Evolutionary conservation across 2,329 filamentous ascomycete species (phyloP).

Genomic region (Verticillium klebahnii): DNA sequence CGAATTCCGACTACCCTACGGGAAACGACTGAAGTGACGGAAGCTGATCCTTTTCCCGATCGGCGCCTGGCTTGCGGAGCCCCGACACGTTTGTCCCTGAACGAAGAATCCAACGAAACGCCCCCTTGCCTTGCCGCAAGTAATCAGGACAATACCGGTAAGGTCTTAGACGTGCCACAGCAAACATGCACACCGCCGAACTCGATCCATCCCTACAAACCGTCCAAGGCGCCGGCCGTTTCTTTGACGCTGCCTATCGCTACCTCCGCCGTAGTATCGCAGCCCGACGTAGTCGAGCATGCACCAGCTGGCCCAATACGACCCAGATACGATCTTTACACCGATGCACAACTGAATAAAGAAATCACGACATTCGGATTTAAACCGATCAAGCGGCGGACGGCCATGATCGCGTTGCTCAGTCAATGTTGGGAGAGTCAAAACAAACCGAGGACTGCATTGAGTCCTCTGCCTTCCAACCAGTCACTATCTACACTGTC

Average conservation of each 20-base stretch:
- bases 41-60: background rate
- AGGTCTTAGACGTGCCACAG: background rate
- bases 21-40: background rate
- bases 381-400: conserved; percentile 64
- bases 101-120: background rate
- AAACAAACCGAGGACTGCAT: conserved; percentile 14
- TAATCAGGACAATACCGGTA: background rate
- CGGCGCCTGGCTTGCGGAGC: background rate
- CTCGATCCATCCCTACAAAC: background rate
- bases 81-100: background rate
- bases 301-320: background rate
- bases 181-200: background rate
- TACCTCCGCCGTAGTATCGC: too few relatives aligned
- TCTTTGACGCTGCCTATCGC: background rate
- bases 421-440: conserved; percentile 66
- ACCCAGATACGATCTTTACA: conserved; percentile 58
- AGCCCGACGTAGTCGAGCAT: background rate
- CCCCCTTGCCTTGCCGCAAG: background rate
- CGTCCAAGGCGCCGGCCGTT: background rate
- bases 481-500: conserved; percentile 5
- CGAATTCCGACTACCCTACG: background rate
- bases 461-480: conserved; percentile 16
- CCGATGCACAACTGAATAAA: conserved; percentile 57
- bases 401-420: conserved; percentile 65
- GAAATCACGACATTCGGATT: conserved; percentile 65